Base-by-base conservation (phyloP, 192 early-diverging fungal species). In the Nowakowskiella sp. region DNA sequence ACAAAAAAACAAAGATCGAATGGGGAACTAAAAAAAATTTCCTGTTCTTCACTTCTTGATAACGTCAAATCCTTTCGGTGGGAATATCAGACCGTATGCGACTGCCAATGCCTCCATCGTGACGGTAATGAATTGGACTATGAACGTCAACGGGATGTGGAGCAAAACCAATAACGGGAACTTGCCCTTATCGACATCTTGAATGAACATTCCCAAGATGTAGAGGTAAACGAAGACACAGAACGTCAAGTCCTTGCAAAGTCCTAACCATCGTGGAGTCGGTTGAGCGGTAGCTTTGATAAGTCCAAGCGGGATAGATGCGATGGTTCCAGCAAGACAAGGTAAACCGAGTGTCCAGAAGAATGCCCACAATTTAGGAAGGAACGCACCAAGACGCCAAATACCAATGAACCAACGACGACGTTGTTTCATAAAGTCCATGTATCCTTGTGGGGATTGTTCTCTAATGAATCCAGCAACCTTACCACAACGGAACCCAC, bases 241-340 rank as follows among this genome's bases (percentile, higher is more conserved):
- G 45, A 54, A 51, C 9, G 33, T 49, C 47, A 54, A 51, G 53
- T 54, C 47, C 48, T 54, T 54, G 48, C 47, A 8, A n/a, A 31
- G 23, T 24, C 53, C 53, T 6, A 54, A 44, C 53, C 53, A 54
- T 4, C 53, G 36, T 6, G 53, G 53, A 6, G 53, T 54, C n/a
- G n/a, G n/a, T n/a, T n/a, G n/a, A 6, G 26, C 53, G 4, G 32
- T 6, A 5, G 45, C 26, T 6, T 52, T 19, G 53, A 51, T 30
- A 13, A 54, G 6, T 16, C 47, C 53, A 6, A 54, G 53, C 9
- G 32, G 8, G 48, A 54, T 49, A 4, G 53, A 54, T 19, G 23
- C 47, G 8, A 54, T 26, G 6, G 53, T 54, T 6, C 9, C 13
- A 22, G 47, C 47, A n/a, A 54, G 53, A 9, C 26, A 23, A 4